Evolutionary conservation across 2,329 filamentous ascomycete genomes (phyloP), one percentile per base, ranked within the genome.

Genomic region (Fusarium tjaetaba): DNA sequence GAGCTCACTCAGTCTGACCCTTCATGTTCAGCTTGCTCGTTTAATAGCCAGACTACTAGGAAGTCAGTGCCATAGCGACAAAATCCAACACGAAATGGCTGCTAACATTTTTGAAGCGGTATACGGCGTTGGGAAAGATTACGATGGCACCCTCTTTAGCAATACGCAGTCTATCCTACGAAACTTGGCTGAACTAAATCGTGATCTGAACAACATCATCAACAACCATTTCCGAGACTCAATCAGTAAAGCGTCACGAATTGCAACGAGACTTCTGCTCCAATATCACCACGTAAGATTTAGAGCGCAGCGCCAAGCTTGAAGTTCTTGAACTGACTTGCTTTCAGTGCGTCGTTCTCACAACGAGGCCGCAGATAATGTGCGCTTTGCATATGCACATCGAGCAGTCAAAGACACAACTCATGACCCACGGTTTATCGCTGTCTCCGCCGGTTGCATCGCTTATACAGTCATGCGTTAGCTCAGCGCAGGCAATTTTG

Each of bases 371-470:
- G 2, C 78, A 80, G 22, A 80, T 80, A 14, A 80, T 80, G 78
- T 80, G 78, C n/a, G 79, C 79, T 1, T 57, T 81, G 4, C 80
- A 81, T 26, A 80, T 81, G 68, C 77, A 79, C 13, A 79, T 80
- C 2, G 78, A 79, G 30, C 74, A 78, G 43, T 72, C 73, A 5
- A 75, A 72, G 26, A 76, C 68, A 6, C 73, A 70, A 16, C 56
- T 75, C 1, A 62, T 66, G 36, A 68, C 73, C 3, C 66, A 61
- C 1, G 69, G 67, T 14, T 36, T 78, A 59, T 74, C 55, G 0
- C 46, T 80, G 4, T 78, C 78, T 4, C 74, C 71, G 0, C 78
- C 78, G 5, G 75, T 80, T 7, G 67, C 75, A 22, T 80, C 78
- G 3, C 62, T 80, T 11, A 76, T 80, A 45, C 76, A 78, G 34